A percentile compares a stretch with the other conserved stretches of the same genome.
Evolutionary conservation across 2,329 filamentous ascomycete species (phyloP).

Genomic region (Chaetomiaceae sp.): DNA sequence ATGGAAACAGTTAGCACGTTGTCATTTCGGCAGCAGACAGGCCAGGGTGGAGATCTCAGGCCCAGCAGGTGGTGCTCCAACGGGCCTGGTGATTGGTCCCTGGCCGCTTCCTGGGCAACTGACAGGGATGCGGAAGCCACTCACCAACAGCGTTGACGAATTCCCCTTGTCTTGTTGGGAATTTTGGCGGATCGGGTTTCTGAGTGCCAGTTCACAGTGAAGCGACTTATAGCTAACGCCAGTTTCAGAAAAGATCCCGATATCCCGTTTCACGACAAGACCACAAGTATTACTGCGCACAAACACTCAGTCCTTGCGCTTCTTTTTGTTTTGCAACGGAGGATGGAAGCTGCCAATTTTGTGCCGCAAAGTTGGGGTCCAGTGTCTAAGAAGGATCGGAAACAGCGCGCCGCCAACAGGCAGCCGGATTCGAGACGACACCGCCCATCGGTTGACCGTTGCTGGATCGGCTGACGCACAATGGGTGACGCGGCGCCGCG

Average conservation of each 20-base stretch:
- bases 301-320: too few species aligned
- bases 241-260: too few species aligned
- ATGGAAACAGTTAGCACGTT: constrained; percentile 16
- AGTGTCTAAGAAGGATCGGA: not conserved
- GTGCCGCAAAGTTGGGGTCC: constrained; percentile 4
- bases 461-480: constrained; percentile 8
- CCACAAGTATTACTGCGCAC: too few species aligned
- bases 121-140: constrained; percentile 5
- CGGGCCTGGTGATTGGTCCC: constrained; percentile 15
- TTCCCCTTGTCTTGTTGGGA: too few species aligned
- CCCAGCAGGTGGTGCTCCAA: constrained; percentile 8
- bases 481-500: constrained; percentile 14
- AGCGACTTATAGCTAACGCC: too few species aligned
- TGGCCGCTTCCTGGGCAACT: constrained; percentile 12
- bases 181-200: constrained; percentile 6
- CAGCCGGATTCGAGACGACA: not conserved
- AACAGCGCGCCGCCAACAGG: constrained; percentile 3
- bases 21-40: constrained; percentile 14
- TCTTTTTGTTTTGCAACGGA: not conserved
- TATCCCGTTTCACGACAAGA: too few species aligned
- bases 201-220: too few species aligned
- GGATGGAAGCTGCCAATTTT: not conserved
- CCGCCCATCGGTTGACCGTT: not conserved
- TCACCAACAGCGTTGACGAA: not conserved
- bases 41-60: constrained; percentile 7